Conservation (phyloP, 1,139 yeast genomes). For the Diutina siamensis region DNA sequence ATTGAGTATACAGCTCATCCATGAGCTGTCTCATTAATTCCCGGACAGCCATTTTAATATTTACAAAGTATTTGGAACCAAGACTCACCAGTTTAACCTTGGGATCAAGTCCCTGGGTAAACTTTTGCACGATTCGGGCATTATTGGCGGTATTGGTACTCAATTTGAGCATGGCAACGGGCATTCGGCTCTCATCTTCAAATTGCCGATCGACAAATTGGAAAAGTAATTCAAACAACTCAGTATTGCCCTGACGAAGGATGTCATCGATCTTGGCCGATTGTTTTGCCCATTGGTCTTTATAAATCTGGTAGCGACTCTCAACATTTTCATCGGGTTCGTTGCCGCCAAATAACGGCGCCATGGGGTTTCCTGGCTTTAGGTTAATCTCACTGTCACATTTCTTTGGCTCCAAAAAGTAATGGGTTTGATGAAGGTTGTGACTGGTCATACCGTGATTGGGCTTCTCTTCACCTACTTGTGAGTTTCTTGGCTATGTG, state of each 20-base stretch:
- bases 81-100: constrained; percentile 16
- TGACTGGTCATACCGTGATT: background rate
- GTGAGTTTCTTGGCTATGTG: too few species aligned
- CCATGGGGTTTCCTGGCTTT: background rate
- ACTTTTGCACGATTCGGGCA: constrained; percentile 32
- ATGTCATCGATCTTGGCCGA: constrained; percentile 23
- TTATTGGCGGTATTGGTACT: constrained; percentile 52
- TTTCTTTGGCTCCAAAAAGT: background rate
- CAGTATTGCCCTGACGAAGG: constrained; percentile 26
- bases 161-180: constrained; percentile 26
- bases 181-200: constrained; percentile 6
- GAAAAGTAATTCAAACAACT: constrained; percentile 23
- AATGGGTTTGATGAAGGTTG: background rate
- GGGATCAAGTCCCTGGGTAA: constrained; percentile 17
- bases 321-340: constrained; percentile 12
- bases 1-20: constrained; percentile 5
- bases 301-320: constrained; percentile 28
- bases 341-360: background rate
- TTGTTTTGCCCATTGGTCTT: constrained; percentile 28
- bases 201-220: constrained; percentile 15
- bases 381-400: background rate
- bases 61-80: constrained; percentile 30
- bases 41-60: constrained; percentile 28
- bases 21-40: constrained; percentile 26
- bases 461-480: background rate